These are phyloP conservation scores for Syzygium grande DNA, from an alignment of 345 rosid species.

Conservation along the genomic window DNA sequence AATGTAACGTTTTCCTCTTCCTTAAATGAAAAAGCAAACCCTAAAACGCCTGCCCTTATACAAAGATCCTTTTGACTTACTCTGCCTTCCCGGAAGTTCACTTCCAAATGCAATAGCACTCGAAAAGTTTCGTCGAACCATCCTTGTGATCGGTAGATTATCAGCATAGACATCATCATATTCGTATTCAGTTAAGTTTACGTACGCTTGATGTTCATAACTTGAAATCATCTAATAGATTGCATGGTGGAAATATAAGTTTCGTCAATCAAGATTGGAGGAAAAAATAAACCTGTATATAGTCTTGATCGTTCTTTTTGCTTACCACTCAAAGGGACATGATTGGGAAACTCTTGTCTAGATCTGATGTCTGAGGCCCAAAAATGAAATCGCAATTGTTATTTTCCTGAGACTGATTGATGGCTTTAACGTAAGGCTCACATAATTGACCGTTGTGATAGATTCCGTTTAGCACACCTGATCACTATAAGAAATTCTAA, in stretches of 20 bases:
- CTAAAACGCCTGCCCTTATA: not conserved
- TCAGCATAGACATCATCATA: not conserved
- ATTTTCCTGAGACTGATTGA: not conserved
- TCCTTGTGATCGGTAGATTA: too few relatives aligned
- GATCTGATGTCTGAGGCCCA: not conserved
- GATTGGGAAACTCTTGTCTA: not conserved
- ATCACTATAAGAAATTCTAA: not conserved
- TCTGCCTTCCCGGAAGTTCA: not conserved
- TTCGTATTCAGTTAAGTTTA: not conserved
- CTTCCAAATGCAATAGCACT: not conserved
- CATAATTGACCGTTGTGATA: too few relatives aligned
- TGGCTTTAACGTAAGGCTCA: not conserved
- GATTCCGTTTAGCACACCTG: not conserved
- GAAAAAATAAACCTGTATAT: not conserved
- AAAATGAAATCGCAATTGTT: rapidly evolving
- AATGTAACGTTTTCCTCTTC: not conserved
- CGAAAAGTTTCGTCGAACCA: too few relatives aligned
- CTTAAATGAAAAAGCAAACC: not conserved
- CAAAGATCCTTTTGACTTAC: not conserved
- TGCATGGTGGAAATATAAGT: not conserved
- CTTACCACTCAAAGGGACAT: not conserved
- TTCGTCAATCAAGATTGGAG: not conserved
- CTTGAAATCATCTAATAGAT: not conserved
- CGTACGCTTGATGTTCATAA: not conserved
- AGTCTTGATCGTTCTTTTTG: not conserved